phyloP scores from a whole-genome alignment of 176 grass and related monocot genomes.

The Eragrostis nindensis region DNA sequence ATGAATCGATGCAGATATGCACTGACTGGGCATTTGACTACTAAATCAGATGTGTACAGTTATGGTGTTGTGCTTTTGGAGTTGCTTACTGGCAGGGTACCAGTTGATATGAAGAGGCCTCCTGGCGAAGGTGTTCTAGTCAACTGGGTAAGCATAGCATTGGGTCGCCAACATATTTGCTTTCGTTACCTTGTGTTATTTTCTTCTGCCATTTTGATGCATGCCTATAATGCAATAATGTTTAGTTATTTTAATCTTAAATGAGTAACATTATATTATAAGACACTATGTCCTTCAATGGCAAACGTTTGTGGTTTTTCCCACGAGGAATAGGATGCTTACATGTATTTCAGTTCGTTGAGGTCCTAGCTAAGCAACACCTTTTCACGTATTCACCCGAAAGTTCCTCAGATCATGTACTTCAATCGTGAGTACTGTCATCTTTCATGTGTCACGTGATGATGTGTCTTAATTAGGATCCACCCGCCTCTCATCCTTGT shows the following conservation, averaged over 20 bases:
- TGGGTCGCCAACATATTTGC: slow-evolving; percentile 3
- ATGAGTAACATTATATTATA: slow-evolving; percentile 1
- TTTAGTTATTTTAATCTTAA: slow-evolving; percentile 16
- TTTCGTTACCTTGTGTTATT: slow-evolving; percentile 29
- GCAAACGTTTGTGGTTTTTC: slow-evolving; percentile 10
- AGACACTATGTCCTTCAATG: neutral
- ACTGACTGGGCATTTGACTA: slow-evolving; percentile 93
- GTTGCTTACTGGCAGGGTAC: slow-evolving; percentile 91
- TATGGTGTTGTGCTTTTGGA: slow-evolving; percentile 96
- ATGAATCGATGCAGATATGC: slow-evolving; percentile 70
- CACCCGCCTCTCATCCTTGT: slow-evolving; percentile 31
- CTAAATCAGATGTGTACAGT: slow-evolving; percentile 98
- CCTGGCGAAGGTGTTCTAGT: slow-evolving; percentile 91
- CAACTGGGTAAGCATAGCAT: slow-evolving; percentile 70
- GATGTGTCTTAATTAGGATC: slow-evolving; percentile 28
- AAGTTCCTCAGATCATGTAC: neutral
- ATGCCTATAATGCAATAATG: slow-evolving; percentile 17
- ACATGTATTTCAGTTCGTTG: neutral
- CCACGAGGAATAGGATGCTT: neutral
- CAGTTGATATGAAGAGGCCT: slow-evolving; percentile 92
- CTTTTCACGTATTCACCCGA: no score
- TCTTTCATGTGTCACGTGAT: slow-evolving; percentile 25
- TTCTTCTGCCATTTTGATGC: slow-evolving; percentile 20
- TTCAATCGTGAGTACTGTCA: slow-evolving; percentile 13
- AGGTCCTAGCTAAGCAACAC: neutral